A percentile compares a stretch with the other conserved stretches of the same genome.
Conservation (phyloP, 306 rosid species). For the Malus asiatica region DNA sequence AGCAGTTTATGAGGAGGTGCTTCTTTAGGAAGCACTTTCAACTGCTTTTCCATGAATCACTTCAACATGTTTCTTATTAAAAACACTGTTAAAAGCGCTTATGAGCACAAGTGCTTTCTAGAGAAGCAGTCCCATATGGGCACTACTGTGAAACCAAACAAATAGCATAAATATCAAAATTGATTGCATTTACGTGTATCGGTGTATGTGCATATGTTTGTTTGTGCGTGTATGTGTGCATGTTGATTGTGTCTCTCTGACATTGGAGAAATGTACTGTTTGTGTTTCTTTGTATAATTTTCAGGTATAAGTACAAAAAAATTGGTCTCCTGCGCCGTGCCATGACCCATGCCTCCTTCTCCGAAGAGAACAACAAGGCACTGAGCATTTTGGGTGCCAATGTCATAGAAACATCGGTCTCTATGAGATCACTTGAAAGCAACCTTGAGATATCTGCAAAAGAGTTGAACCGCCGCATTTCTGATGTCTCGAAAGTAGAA, state of each 20-base stretch:
- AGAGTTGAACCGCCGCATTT: conserved; percentile 36
- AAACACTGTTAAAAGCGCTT: too few relatives aligned
- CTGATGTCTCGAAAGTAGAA: conserved; percentile 37
- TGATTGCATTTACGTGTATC: background rate
- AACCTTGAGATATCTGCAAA: conserved; percentile 46
- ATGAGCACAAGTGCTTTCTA: too few relatives aligned
- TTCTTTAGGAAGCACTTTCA: too few relatives aligned
- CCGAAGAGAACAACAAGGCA: conserved; percentile 70
- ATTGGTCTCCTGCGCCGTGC: conserved; percentile 58
- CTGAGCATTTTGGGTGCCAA: conserved; percentile 44
- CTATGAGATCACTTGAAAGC: conserved; percentile 24
- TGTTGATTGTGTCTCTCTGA: background rate
- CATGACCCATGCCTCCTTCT: conserved; percentile 76
- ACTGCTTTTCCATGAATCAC: too few relatives aligned
- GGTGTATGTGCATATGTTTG: background rate
- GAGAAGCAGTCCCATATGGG: background rate
- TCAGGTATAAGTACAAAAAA: conserved; percentile 47
- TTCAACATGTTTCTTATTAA: too few relatives aligned
- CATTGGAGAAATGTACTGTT: background rate
- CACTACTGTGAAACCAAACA: background rate
- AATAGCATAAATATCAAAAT: background rate
- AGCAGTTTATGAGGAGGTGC: too few relatives aligned
- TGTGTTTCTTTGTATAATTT: background rate
- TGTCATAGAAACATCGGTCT: conserved; percentile 37
- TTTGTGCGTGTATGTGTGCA: background rate